These are phyloP conservation scores for Allomyces macrogynus DNA, from an alignment of 192 early-diverging fungal genomes.

Conservation along the genomic window DNA sequence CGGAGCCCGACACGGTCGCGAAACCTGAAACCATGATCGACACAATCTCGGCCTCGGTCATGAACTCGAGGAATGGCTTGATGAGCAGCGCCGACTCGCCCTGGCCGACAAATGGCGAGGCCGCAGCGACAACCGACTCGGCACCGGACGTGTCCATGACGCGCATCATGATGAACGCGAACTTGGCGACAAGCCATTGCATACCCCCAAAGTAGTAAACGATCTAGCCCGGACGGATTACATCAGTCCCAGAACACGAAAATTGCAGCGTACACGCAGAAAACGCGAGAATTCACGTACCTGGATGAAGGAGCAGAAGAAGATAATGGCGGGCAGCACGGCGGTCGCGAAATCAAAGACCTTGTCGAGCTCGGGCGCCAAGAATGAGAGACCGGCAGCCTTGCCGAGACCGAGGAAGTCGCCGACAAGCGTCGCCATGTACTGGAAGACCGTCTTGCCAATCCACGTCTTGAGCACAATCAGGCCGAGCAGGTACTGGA, in stretches of 20 bases:
- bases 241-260: too few relatives aligned
- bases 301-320: slow-evolving; percentile 71
- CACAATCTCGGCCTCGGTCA: slow-evolving; percentile 72
- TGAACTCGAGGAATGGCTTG: slow-evolving; percentile 55
- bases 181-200: slow-evolving; percentile 52
- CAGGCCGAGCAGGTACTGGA: slow-evolving; percentile 62
- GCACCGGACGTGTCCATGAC: slow-evolving; percentile 56
- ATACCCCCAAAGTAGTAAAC: slow-evolving; percentile 64
- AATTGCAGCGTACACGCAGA: too few relatives aligned
- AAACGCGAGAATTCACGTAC: too few relatives aligned
- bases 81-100: slow-evolving; percentile 64
- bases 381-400: slow-evolving; percentile 41
- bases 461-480: slow-evolving; percentile 50
- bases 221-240: slow-evolving; percentile 6
- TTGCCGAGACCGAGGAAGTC: slow-evolving; percentile 43
- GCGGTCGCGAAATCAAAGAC: slow-evolving; percentile 33
- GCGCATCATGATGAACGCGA: slow-evolving; percentile 39
- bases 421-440: slow-evolving; percentile 31
- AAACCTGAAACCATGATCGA: slow-evolving; percentile 76
- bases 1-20: slow-evolving; percentile 73
- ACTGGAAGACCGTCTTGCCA: slow-evolving; percentile 53
- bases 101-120: slow-evolving; percentile 71
- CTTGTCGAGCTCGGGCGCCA: slow-evolving; percentile 32
- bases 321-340: slow-evolving; percentile 68
- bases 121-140: slow-evolving; percentile 64